Base-by-base conservation (phyloP, 805 yeast species). In the Priceomyces fermenticarens region DNA sequence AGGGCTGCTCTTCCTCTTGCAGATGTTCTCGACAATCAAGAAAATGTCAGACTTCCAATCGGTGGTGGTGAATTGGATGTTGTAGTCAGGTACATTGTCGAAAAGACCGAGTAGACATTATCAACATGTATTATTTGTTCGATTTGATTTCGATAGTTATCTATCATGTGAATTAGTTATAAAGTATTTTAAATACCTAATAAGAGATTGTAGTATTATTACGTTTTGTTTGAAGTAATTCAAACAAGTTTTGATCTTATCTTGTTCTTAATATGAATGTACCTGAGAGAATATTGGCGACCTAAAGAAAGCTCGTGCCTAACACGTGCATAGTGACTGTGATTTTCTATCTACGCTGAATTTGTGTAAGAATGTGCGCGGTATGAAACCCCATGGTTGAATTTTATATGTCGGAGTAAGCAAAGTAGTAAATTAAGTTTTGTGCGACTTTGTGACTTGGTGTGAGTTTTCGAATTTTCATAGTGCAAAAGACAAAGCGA, bases 1-100 rank as follows among this genome's bases (percentile, higher is more conserved):
- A 70, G 70, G 35, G 80, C 80, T 7, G 68, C 77, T 30, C 52
- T 88, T 25, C 61, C 65, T 10, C 63, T 86, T 46, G 54, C 63
- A 31, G 82, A 82, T 12, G 72, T 65, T n/a, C 50, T 67, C 34
- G 78, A 77, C 47, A 67, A 61, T 26, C 58, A 63, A 14, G 75
- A 74, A 14, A 73, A 73, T 33, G 42, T 78, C 17, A 40, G 48
- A 10, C 44, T 67, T 31, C 50, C 56, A 0, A 47, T 74, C 42
- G 70, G 65, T 5, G 55, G 55, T 15, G 80, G 79, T 16, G 48
- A 51, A 20, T 67, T 80, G 48, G 50, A 56, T 36, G 70, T 78
- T 11, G 70, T 67, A 50, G 48, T 69, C 41, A 59, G 54, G 35
- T 67, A 62, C 38, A 49, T 53, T 35, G 20, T 49, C 26, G 26